Base-by-base conservation (phyloP, 495 filamentous ascomycete species). In the Trichoderma erinaceum region DNA sequence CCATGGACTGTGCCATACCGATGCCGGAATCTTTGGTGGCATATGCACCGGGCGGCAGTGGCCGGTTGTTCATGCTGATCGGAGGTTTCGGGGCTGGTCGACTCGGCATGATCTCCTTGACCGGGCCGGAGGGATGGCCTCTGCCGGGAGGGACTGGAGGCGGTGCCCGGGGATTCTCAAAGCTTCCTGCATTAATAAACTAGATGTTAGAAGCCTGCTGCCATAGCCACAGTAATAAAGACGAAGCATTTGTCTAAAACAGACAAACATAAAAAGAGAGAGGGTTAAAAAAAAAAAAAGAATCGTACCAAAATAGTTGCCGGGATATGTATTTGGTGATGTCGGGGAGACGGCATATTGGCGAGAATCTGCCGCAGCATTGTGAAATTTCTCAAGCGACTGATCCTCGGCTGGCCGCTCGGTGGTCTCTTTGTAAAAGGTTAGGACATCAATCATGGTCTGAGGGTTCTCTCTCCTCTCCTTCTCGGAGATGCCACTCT, bases 381-480 rank as follows among this genome's bases (percentile, higher is more conserved):
- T 87, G 65, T 93, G 91, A 76, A 99, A 97, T 76, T 99, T 99
- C 77, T 97, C 91, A 84, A 93, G 93, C 35, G 94, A 89, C 71
- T 90, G 89, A 75, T 98, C 94, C 69, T 96, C 90, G 66, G 80
- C 84, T 69, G 87, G 87, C 65, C 87, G 88, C 63, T 92, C 92
- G 15, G 90, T 88, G 70, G 91, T 96, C 76, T 97, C 93, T 73
- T 97, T 94, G 78, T 96, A 98, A 77, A 97, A 98, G 61, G 88
- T 89, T 78, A 99, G 92, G 74, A 99, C 93, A 75, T 99, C 90
- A 70, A 93, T 88, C 74, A 97, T 90, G 64, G 92, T 90, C 75
- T 98, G 92, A 0, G 95, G 95, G 73, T 99, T 92, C 77, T 96
- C 89, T 76, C 96, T 89, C 78, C 96, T 93, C 73, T 97, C 95